Evolutionary conservation across 23 red algal genomes (phyloP), one percentile per base, ranked within the genome.

Genomic region (Porphyridium purpureum): DNA sequence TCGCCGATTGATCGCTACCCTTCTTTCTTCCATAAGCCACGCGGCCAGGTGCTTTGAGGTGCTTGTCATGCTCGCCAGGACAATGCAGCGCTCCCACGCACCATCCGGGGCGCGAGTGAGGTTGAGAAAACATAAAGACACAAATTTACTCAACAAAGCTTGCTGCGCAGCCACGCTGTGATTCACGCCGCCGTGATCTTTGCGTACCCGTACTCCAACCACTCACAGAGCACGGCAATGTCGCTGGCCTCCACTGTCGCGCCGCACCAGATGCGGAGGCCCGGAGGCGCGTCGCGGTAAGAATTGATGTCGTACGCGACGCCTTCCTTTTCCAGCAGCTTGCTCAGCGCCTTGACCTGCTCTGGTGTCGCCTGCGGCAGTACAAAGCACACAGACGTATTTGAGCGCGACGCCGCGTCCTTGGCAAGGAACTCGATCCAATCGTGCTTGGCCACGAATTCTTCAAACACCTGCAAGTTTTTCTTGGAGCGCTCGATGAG

Each of bases 231-330:
- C 33, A 66, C 64, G 14, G 30, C 55, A 30, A 94, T 9, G 51
- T 94, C 87, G 7, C 40, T 27, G 8, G 61, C 66, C 42, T 94
- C 87, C 24, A 94, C 87, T n/a, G 87, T 94, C 17, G 87, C 87
- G 22, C 87, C 87, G 47, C 87, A 94, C 87, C 87, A 94, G 26
- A 94, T 69, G 51, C 87, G 64, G 23, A 94, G 58, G 29, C 87
- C 87, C 31, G 87, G 60, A 27, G 87, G 87, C 24, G 87, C 87
- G 36, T 94, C 87, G 36, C 87, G 70, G 42, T 94, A 94, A 28
- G 69, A 77, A 35, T 84, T 72, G 40, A 94, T 83, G 47, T 94
- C 87, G 40, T 62, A 84, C 8, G 87, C 87, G 11, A 94, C 87
- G 42, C 59, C 31, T 55, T 94, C 87, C 26, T 62, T 74, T n/a